Evolutionary conservation across 495 filamentous ascomycete species (phyloP).

Genomic region (Emericellopsis terricola): DNA sequence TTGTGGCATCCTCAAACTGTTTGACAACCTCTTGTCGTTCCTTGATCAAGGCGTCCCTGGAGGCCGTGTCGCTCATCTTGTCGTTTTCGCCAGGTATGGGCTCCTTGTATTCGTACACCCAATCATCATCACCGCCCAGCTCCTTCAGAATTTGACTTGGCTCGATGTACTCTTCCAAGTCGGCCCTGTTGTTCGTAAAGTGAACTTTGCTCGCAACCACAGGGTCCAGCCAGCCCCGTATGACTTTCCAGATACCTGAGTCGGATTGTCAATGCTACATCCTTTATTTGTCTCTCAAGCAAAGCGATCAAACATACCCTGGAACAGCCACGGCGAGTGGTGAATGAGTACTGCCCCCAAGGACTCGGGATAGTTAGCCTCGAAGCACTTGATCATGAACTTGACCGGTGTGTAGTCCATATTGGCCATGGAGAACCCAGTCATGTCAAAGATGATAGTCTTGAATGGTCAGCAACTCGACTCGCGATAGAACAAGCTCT

Average conservation of each 20-base stretch:
- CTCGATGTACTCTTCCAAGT: slow-evolving; percentile 62
- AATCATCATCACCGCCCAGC: slow-evolving; percentile 68
- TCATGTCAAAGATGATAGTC: slow-evolving; percentile 92
- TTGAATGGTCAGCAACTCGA: slow-evolving; percentile 9
- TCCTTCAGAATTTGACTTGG: slow-evolving; percentile 55
- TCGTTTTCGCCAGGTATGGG: slow-evolving; percentile 55
- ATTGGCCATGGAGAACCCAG: slow-evolving; percentile 76
- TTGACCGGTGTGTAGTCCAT: slow-evolving; percentile 97
- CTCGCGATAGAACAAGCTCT: background rate
- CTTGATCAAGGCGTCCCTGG: slow-evolving; percentile 38
- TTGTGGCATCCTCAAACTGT: slow-evolving; percentile 49
- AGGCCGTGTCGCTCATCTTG: slow-evolving; percentile 46
- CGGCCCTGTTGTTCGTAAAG: slow-evolving; percentile 71
- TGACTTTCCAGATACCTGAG: slow-evolving; percentile 68
- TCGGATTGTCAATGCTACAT: slow-evolving; percentile 2
- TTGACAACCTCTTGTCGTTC: slow-evolving; percentile 43
- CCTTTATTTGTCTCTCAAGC: background rate
- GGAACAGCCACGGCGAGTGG: slow-evolving; percentile 93
- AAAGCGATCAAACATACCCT: slow-evolving; percentile 32
- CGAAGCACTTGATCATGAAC: slow-evolving; percentile 99
- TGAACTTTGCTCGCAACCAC: slow-evolving; percentile 90
- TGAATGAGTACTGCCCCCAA: slow-evolving; percentile 88
- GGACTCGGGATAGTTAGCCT: slow-evolving; percentile 93
- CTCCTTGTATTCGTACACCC: slow-evolving; percentile 65
- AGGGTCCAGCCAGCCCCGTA: slow-evolving; percentile 91